Percentiles rank a stretch among this genome's conserved stretches.
Conservation (phyloP, 179 eudicot genomes). For the Gypsophila paniculata region DNA sequence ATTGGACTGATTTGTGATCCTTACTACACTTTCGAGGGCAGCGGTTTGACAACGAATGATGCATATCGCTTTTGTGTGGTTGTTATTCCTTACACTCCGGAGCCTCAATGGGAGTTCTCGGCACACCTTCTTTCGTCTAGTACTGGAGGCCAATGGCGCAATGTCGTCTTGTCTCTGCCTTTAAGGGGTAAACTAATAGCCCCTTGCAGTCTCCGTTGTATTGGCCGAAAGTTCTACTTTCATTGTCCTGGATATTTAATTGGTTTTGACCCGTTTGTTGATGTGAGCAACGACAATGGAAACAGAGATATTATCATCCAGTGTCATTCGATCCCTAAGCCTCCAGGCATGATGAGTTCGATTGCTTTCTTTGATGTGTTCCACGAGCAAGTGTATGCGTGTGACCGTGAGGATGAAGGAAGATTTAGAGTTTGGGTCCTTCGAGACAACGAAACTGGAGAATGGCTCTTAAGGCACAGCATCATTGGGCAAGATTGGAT, state of each 20-base stretch:
- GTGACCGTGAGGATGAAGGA: background rate
- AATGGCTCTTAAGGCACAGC: background rate
- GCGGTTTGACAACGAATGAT: background rate
- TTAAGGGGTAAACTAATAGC: background rate
- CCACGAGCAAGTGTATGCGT: background rate
- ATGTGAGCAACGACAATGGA: no score
- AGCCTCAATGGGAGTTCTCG: background rate
- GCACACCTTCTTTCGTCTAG: background rate
- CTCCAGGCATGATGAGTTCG: background rate
- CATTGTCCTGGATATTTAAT: no score
- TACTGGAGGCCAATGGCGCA: background rate
- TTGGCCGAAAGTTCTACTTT: background rate
- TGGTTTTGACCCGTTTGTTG: no score
- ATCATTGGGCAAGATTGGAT: background rate
- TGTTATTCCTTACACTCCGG: background rate
- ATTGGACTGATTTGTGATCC: conserved; percentile 7
- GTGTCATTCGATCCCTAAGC: background rate
- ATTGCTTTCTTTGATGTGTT: background rate
- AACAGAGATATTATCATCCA: background rate
- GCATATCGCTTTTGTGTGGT: background rate
- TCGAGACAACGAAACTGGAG: background rate
- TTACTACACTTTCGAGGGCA: background rate
- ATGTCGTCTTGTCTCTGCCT: background rate
- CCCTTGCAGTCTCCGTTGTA: background rate
- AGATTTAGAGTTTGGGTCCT: background rate